Base-by-base conservation (phyloP, 1,284 basidiomycete species). In the Ustilago hordei region DNA sequence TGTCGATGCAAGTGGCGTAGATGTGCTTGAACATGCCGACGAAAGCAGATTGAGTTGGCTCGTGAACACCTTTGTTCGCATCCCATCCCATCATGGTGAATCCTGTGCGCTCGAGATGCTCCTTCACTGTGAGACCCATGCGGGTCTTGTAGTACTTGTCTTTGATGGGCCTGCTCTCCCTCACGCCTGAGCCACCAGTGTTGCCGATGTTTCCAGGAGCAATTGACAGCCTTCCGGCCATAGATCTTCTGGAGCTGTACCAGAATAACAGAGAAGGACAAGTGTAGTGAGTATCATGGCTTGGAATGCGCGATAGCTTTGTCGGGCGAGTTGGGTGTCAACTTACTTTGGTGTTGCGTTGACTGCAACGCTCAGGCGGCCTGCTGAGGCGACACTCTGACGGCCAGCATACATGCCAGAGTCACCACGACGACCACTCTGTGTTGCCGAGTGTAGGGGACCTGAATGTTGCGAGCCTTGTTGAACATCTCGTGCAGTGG, bases 1-100 rank as follows among this genome's bases (percentile, higher is more conserved):
- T 61, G 64, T 86, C 85, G 53, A 86, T 76, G 66, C 77, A 81
- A 53, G 56, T 70, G 36, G 69, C 52, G 57, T 84, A 86, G 55
- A 85, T 73, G 72, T 84, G 82, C 60, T 80, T 71, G 78, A 86
- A 86, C 75, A 85, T 82, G 58, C 70, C 74, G 34, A 83, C 69
- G 56, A 85, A 83, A 2, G 81, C 77, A 17, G 73, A 72, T 48
- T 86, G 85, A 11, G 84, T 84, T 23, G 85, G 85, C 59, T 84
- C 81, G 65, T 83, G 79, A 31, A 85, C 77, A 19, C 75, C 73
- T 55, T 79, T 76, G 62, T 82, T 69, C 54, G 69, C 68, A 34
- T 69, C 78, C 75, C 77, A 83, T 7, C 80, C 80, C 8, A 75
- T 58, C 79, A 79, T 80, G 56, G 69, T 80, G 68, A 86, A 84